Evolutionary conservation across 2,329 filamentous ascomycete species (phyloP), one percentile per base, ranked within the genome.

Genomic region (Catunica adiposa): DNA sequence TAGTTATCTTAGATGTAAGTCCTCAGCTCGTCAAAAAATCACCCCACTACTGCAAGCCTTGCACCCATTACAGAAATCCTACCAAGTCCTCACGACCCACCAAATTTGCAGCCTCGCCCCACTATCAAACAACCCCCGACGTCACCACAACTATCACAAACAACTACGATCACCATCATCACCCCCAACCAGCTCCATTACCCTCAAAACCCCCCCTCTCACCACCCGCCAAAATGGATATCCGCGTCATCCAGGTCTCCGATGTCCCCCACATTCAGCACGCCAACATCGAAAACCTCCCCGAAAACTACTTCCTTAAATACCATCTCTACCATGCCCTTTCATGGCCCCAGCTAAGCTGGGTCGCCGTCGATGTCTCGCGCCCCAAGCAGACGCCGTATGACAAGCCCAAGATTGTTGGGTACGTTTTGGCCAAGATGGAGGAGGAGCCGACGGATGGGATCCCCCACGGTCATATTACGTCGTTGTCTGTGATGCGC

Each of bases 261-360:
- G 87, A 94, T 71, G 86, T 94, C 62, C 87, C 87, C 62, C 83
- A 92, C 66, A 89, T 98, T 67, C 92, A 98, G 73, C 89, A 94
- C 70, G 90, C 90, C 67, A 97, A 98, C 75, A 89, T 98, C 68
- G 94, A 94, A 69, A 98, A 98, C 74, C 79, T 98, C 55, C 92
- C 92, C 61, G 92, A 98, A 71, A 98, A 98, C 77, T 98, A 98
- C 79, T 97, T 97, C 70, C 86, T 95, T 72, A 98, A 98, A 78
- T 98, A 98, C 78, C 98, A 98, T 75, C 82, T 98, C 66, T 98
- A 98, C 79, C 92, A 98, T 71, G 89, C 90, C 15, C 82, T 97
- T 62, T 94, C 89, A 63, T 98, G 92, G 92, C 92, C 92, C 48
- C 90, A 97, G 72, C 81, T 98, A 61, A 90, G 84, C 70, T 97